Evolutionary conservation across 768 basidiomycete genomes (phyloP).

Genomic region (Auricularia sp.): DNA sequence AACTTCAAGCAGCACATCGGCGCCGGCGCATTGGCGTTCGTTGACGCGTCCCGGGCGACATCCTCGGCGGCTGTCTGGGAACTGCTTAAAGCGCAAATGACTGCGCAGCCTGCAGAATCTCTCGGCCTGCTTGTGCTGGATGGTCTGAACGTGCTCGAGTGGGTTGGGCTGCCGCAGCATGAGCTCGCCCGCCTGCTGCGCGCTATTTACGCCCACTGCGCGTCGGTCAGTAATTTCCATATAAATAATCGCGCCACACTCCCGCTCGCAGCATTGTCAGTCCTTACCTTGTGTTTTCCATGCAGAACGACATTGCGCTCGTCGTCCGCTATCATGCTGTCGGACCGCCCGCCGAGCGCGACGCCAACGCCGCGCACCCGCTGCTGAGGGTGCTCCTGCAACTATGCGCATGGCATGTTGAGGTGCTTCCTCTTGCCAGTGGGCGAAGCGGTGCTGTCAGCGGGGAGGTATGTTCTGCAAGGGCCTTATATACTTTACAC

Average conservation of each 20-base stretch:
- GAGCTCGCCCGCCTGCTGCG: conserved; percentile 51
- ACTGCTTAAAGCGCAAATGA: not conserved
- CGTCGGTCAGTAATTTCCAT: conserved; percentile 7
- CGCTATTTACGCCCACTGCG: conserved; percentile 46
- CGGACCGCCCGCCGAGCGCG: not conserved
- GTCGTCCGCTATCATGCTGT: conserved; percentile 55
- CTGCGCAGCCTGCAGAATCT: not conserved
- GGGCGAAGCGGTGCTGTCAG: conserved; percentile 70
- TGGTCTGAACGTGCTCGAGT: conserved; percentile 56
- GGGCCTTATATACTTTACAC: not conserved
- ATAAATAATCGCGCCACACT: not conserved
- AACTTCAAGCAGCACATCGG: not conserved
- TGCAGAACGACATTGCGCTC: conserved; percentile 43
- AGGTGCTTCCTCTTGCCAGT: conserved; percentile 60
- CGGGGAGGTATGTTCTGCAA: conserved; percentile 47
- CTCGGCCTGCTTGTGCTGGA: conserved; percentile 54
- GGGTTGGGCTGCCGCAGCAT: conserved; percentile 49
- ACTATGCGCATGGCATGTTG: conserved; percentile 57
- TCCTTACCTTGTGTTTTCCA: conserved; percentile 1
- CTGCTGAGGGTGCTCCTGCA: conserved; percentile 51
- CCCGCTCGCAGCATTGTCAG: not conserved
- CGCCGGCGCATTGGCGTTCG: not conserved
- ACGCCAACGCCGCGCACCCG: conserved; percentile 45
- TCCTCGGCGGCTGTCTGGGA: not conserved
- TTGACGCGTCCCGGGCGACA: not conserved